Conservation (phyloP, 352 stramenopile species). For the Plasmopara halstedii region DNA sequence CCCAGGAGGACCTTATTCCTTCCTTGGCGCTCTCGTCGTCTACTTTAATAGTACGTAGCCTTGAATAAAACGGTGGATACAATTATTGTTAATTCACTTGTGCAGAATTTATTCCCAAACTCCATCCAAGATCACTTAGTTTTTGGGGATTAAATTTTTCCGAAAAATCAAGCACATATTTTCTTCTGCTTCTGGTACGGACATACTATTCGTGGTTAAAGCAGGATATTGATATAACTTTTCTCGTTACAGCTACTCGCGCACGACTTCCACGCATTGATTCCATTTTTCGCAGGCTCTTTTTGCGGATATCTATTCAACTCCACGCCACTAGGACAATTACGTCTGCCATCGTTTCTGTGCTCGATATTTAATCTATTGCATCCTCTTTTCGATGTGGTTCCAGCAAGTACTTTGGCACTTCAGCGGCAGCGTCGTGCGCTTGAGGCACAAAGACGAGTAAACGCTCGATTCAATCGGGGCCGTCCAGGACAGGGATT, state of each 20-base stretch:
- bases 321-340: conserved; percentile 53
- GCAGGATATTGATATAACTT: background rate
- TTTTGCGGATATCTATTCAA: conserved; percentile 61
- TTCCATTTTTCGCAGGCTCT: conserved; percentile 54
- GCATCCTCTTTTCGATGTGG: conserved; percentile 69
- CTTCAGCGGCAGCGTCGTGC: conserved; percentile 68
- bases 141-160: conserved; percentile 66
- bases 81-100: background rate
- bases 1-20: conserved; percentile 56
- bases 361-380: conserved; percentile 60
- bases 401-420: conserved; percentile 50
- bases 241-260: conserved; percentile 43
- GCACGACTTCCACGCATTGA: conserved; percentile 39
- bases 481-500: conserved; percentile 53
- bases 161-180: conserved; percentile 50
- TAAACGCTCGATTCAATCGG: conserved; percentile 43
- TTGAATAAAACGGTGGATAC: background rate
- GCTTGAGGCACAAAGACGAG: conserved; percentile 60
- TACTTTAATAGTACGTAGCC: conserved; percentile 67
- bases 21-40: conserved; percentile 63
- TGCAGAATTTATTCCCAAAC: conserved; percentile 66
- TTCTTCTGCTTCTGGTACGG: conserved; percentile 66
- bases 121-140: conserved; percentile 42
- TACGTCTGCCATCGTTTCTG: conserved; percentile 69
- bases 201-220: background rate